phyloP scores from a whole-genome alignment of 2,329 filamentous ascomycete genomes.

The Myriosclerotinia scirpicola region DNA sequence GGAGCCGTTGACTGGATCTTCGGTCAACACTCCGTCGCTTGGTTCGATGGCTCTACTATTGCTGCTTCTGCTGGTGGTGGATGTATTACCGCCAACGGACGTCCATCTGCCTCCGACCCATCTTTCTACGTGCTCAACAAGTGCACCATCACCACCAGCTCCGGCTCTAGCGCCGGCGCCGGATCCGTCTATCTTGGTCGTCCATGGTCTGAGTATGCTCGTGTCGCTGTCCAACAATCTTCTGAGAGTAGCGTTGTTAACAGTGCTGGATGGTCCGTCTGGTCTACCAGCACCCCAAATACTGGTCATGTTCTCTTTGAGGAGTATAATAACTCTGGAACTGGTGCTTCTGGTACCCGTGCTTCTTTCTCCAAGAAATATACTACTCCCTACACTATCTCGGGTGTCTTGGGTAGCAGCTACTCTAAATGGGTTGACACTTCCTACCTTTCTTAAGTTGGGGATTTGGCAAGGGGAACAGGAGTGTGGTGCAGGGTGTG shows the following conservation, averaged over 20 bases:
- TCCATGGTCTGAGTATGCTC: slow-evolving; percentile 52
- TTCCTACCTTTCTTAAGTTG: slow-evolving; percentile 41
- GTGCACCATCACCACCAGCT: slow-evolving; percentile 47
- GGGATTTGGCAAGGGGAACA: not conserved
- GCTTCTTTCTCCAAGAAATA: slow-evolving; percentile 49
- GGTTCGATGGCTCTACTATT: slow-evolving; percentile 47
- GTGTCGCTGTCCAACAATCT: slow-evolving; percentile 53
- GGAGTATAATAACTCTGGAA: slow-evolving; percentile 56
- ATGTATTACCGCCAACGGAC: slow-evolving; percentile 44
- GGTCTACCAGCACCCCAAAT: slow-evolving; percentile 45
- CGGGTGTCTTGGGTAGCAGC: slow-evolving; percentile 47
- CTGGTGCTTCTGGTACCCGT: slow-evolving; percentile 50
- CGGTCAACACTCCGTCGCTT: slow-evolving; percentile 50
- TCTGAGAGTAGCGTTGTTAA: slow-evolving; percentile 52
- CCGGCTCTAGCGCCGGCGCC: slow-evolving; percentile 42
- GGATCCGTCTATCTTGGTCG: slow-evolving; percentile 52
- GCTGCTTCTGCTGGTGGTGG: slow-evolving; percentile 45
- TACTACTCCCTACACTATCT: slow-evolving; percentile 45
- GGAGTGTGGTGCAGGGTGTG: not conserved
- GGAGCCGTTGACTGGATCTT: slow-evolving; percentile 63
- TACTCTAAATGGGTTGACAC: slow-evolving; percentile 48
- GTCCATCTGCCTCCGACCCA: slow-evolving; percentile 42
- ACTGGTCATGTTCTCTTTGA: slow-evolving; percentile 51
- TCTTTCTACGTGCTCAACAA: slow-evolving; percentile 54
- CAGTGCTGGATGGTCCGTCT: slow-evolving; percentile 51